Evolutionary conservation across 495 filamentous ascomycete species (phyloP).

Genomic region (Friedmanniomyces simplex): DNA sequence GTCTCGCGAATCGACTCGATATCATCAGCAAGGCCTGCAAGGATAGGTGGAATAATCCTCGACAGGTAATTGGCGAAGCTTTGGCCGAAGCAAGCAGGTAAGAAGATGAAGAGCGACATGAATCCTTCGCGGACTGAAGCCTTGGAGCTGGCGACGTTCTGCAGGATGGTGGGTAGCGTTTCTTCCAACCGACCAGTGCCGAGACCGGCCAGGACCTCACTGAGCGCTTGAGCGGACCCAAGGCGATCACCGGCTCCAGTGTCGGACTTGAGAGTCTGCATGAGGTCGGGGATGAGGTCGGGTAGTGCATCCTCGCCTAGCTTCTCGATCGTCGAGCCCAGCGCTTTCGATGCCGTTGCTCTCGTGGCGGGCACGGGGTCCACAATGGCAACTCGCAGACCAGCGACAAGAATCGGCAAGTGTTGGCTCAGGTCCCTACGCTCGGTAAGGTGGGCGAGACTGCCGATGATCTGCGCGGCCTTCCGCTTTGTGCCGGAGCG

Average conservation of each 20-base stretch:
- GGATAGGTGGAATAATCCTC: constrained; percentile 91
- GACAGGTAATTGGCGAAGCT: constrained; percentile 93
- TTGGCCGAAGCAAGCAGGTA: constrained; percentile 97
- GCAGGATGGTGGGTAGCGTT: constrained; percentile 89
- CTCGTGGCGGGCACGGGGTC: constrained; percentile 96
- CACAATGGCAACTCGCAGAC: constrained; percentile 76
- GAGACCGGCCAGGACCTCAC: constrained; percentile 89
- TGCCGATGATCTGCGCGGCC: constrained; percentile 92
- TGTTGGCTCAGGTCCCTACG: constrained; percentile 86
- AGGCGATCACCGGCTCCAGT: constrained; percentile 90
- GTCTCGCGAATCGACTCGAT: constrained; percentile 91
- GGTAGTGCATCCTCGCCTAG: constrained; percentile 93
- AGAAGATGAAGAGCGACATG: constrained; percentile 98
- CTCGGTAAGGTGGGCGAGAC: constrained; percentile 91
- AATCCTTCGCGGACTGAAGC: constrained; percentile 89
- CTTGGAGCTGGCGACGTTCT: constrained; percentile 90
- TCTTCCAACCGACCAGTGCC: constrained; percentile 89
- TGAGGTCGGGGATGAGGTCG: constrained; percentile 93
- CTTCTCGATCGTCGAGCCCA: constrained; percentile 92
- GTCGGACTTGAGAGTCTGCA: constrained; percentile 94
- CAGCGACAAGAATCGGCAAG: constrained; percentile 84
- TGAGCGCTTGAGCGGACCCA: constrained; percentile 92
- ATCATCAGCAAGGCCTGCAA: constrained; percentile 90
- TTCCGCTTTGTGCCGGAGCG: constrained; percentile 91
- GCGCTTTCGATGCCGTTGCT: constrained; percentile 89